These are phyloP conservation scores for Sorghum bicolor DNA, from an alignment of 176 grass and related monocot genomes.

Conservation along the genomic window Sorghum_bicolor_NCBIv3 NC_012870.2:6855501-6856000, in stretches of 20 bases:
- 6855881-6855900: conserved; percentile 80
- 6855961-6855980: conserved; percentile 55
- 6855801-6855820: conserved; percentile 71
- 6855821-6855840: conserved; percentile 88
- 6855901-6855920: conserved; percentile 85
- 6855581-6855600: conserved; percentile 45
- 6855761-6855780: conserved; percentile 10
- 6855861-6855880: conserved; percentile 67
- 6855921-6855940: conserved; percentile 81
- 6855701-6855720: conserved; percentile 3
- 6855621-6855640: conserved; percentile 78
- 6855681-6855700: neutral
- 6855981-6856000: conserved; percentile 40
- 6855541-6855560: conserved; percentile 59
- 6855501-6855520: conserved; percentile 59
- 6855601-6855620: conserved; percentile 96
- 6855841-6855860: conserved; percentile 84
- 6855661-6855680: neutral
- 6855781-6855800: conserved; percentile 87
- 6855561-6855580: conserved; percentile 50
- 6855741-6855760: neutral
- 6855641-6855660: conserved; percentile 70
- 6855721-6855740: neutral
- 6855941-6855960: conserved; percentile 89
- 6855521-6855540: conserved; percentile 68